phyloP scores from a whole-genome alignment of 2,329 filamentous ascomycete genomes.

The Aphanocladium album region DNA sequence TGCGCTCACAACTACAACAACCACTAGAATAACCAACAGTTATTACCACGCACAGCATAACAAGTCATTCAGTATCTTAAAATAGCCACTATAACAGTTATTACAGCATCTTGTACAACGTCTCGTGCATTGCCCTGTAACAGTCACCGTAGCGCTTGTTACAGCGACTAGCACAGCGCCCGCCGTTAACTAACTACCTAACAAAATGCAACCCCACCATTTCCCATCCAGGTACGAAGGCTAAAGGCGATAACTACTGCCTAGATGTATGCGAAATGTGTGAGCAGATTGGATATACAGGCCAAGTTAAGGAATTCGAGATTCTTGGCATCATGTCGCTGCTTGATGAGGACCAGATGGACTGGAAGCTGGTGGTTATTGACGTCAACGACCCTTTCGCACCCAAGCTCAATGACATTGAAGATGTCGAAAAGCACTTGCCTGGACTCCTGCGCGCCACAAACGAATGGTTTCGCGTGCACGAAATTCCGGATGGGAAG shows the following conservation, averaged over 20 bases:
- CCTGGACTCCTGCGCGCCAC: conserved; percentile 38
- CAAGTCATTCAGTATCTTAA: no score
- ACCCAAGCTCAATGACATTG: background rate
- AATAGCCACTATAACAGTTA: no score
- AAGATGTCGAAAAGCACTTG: conserved; percentile 69
- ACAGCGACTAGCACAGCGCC: no score
- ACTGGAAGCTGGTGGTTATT: conserved; percentile 22
- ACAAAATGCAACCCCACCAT: conserved; percentile 22
- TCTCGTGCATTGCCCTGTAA: no score
- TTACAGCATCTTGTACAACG: no score
- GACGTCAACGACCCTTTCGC: conserved; percentile 21
- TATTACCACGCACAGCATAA: no score
- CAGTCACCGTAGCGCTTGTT: no score
- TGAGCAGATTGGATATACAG: conserved; percentile 18
- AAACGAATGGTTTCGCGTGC: background rate
- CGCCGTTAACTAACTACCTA: no score
- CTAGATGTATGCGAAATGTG: conserved; percentile 24
- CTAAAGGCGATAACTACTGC: conserved; percentile 22
- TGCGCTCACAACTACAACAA: no score
- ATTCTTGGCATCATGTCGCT: conserved; percentile 21
- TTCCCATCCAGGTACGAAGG: conserved; percentile 19
- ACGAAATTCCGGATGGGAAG: background rate
- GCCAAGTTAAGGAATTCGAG: conserved; percentile 24
- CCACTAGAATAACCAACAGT: no score
- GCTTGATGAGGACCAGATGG: conserved; percentile 19